A percentile compares a stretch with the other conserved stretches of the same genome.
Conservation (phyloP, 2,329 filamentous ascomycete species). For the Talaromyces atroroseus region DNA sequence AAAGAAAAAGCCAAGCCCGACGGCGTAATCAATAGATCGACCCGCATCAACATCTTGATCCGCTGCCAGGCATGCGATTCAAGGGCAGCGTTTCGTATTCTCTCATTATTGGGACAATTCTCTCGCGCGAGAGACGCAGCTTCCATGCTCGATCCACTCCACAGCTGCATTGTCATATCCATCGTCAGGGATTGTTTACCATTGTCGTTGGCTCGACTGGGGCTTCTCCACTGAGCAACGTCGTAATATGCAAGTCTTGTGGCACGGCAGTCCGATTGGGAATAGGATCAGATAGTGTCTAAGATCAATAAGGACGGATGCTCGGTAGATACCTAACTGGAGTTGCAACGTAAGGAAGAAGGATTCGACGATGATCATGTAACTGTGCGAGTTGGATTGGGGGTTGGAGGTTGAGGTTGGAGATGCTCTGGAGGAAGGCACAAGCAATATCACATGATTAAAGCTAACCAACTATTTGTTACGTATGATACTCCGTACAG, state of each 20-base stretch:
- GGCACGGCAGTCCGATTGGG: conserved; percentile 1
- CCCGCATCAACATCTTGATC: not conserved
- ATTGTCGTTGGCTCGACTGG: not conserved
- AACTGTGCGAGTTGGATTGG: not conserved
- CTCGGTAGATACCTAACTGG: not conserved
- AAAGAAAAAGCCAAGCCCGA: not conserved
- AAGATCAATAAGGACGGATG: not conserved
- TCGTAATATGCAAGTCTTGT: not conserved
- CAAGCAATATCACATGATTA: not conserved
- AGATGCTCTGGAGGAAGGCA: not conserved
- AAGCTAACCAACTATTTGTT: too few species aligned
- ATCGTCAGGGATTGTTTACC: not conserved
- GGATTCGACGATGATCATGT: not conserved
- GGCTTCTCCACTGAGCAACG: not conserved
- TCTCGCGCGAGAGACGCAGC: not conserved
- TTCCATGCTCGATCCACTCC: not conserved
- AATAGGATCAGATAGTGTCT: not conserved
- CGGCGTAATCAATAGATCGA: not conserved
- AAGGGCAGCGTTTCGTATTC: not conserved
- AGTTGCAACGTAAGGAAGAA: too few species aligned
- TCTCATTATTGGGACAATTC: not conserved
- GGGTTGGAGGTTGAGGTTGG: not conserved
- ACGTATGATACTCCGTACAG: too few species aligned
- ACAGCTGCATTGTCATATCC: not conserved
- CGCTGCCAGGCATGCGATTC: not conserved